Percentiles rank a stretch among this genome's conserved stretches.
Evolutionary conservation across 768 basidiomycete genomes (phyloP).

Genomic region (Paxillus involutus): DNA sequence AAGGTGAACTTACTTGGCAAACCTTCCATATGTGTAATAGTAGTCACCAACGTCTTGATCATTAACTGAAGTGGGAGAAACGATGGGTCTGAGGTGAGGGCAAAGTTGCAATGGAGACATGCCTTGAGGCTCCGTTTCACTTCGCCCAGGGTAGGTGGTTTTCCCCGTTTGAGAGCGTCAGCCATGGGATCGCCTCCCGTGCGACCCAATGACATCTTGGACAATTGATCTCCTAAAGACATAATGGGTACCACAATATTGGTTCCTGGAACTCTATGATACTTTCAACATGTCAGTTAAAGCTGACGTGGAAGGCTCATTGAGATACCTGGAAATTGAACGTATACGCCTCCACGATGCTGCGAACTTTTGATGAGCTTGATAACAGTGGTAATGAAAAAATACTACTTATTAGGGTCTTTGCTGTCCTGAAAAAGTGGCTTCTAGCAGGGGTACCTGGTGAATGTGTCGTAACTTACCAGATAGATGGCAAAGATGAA

Average conservation of each 20-base stretch:
- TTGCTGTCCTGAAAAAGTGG: constrained; percentile 66
- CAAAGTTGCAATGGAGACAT: not conserved
- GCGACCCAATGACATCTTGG: constrained; percentile 47
- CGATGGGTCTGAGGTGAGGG: not conserved
- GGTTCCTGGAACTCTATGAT: constrained; percentile 64
- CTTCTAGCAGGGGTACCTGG: not conserved
- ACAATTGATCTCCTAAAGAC: constrained; percentile 63
- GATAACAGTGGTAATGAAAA: constrained; percentile 3
- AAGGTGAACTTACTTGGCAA: constrained; percentile 62
- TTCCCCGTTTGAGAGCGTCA: constrained; percentile 58
- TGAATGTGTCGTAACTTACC: constrained; percentile 39
- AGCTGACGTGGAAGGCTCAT: not conserved
- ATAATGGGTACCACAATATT: constrained; percentile 64
- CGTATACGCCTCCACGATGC: constrained; percentile 86
- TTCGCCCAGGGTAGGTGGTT: constrained; percentile 70
- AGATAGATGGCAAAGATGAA: constrained; percentile 86
- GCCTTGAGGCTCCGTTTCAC: constrained; percentile 85
- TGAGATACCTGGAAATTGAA: constrained; percentile 74
- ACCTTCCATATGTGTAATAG: constrained; percentile 77
- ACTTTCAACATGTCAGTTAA: constrained; percentile 42
- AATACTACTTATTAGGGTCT: constrained; percentile 76
- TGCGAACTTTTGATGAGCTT: constrained; percentile 30
- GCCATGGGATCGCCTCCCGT: constrained; percentile 54
- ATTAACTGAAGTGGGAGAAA: constrained; percentile 47
- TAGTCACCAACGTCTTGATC: constrained; percentile 74